phyloP scores from a whole-genome alignment of 805 yeast species.

The Pichia manshurica region DNA sequence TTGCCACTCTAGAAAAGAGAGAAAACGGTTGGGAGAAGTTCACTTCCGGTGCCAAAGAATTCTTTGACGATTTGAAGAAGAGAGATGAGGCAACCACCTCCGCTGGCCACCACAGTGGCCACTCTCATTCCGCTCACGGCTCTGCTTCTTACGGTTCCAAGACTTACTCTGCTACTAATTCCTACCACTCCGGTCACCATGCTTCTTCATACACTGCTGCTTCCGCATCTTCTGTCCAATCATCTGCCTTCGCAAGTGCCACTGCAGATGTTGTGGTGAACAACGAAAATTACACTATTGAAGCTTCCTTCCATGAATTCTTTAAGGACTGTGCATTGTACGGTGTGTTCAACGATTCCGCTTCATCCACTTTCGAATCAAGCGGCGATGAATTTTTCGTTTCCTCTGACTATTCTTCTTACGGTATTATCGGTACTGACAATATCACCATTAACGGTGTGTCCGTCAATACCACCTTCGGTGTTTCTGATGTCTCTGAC shows the following conservation, averaged over 20 bases:
- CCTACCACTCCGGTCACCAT: too few relatives aligned
- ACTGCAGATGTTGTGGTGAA: background rate
- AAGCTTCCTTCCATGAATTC: too few relatives aligned
- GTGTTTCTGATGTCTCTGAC: slow-evolving; percentile 12
- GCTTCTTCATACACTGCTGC: too few relatives aligned
- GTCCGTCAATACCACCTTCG: slow-evolving; percentile 11
- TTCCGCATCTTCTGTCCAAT: too few relatives aligned
- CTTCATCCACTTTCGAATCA: slow-evolving; percentile 1
- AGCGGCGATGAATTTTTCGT: slow-evolving; percentile 2
- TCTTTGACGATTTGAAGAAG: background rate
- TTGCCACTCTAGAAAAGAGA: background rate
- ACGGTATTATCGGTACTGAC: slow-evolving; percentile 3
- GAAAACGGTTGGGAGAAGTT: slow-evolving; percentile 8
- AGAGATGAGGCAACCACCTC: background rate
- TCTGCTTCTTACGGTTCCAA: background rate
- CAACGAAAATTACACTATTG: too few relatives aligned
- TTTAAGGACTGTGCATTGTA: slow-evolving; percentile 11
- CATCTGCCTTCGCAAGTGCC: background rate
- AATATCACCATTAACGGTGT: background rate
- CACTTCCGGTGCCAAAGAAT: slow-evolving; percentile 1
- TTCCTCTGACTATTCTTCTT: slow-evolving; percentile 1
- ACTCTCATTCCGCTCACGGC: too few relatives aligned
- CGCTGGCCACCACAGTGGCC: too few relatives aligned
- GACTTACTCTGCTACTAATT: too few relatives aligned
- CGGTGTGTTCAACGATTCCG: slow-evolving; percentile 13